Conservation (phyloP, 306 rosid genomes). For the Cucumis hystrix region DNA sequence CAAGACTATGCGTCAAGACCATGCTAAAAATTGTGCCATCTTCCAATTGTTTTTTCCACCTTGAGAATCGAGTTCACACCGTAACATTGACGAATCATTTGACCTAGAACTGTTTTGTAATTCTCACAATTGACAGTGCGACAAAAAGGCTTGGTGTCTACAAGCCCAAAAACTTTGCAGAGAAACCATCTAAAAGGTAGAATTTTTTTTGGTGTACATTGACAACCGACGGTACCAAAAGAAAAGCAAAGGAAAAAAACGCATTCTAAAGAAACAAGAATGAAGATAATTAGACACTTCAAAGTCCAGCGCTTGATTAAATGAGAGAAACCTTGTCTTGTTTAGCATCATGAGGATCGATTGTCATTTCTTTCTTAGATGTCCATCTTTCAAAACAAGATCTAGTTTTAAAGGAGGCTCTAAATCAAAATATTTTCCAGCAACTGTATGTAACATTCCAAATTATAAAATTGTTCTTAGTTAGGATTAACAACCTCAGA, state of each 20-base stretch:
- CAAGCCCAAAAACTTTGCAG: not conserved
- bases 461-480: not conserved
- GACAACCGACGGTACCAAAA: no score
- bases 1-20: not conserved
- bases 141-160: not conserved
- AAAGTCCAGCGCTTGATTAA: not conserved
- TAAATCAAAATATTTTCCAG: not conserved
- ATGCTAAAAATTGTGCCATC: not conserved
- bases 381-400: not conserved
- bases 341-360: not conserved
- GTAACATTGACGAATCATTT: not conserved
- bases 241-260: no score
- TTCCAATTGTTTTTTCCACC: not conserved
- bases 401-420: not conserved
- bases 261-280: not conserved
- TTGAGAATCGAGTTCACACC: not conserved
- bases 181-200: not conserved
- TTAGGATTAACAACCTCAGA: not conserved
- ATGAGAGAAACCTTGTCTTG: not conserved
- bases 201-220: no score
- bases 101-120: not conserved
- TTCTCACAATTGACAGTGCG: not conserved
- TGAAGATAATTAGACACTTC: not conserved
- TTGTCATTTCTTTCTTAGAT: not conserved
- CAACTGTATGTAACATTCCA: not conserved